Conservation (phyloP, 225 moss, liverwort and hornwort genomes). For the Rhytidiadelphus loreus region DNA sequence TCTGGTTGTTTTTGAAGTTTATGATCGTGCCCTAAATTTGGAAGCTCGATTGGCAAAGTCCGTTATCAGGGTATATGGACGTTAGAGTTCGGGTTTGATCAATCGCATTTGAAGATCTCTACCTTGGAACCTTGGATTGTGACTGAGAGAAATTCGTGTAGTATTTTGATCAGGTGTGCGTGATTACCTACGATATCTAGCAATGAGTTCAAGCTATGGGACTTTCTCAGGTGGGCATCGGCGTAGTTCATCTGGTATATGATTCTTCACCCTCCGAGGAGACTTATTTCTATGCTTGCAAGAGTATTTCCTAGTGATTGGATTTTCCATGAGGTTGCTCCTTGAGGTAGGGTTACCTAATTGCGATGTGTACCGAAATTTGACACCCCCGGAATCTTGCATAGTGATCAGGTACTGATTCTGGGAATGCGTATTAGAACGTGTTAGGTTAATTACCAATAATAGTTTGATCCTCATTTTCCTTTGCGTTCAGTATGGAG, state of each 20-base stretch:
- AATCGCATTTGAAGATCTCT: neutral
- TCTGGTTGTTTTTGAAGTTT: neutral
- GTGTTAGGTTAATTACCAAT: neutral
- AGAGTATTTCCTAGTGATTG: neutral
- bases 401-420: neutral
- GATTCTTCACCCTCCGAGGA: neutral
- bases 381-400: too few relatives aligned
- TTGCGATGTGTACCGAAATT: neutral
- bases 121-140: neutral
- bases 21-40: neutral
- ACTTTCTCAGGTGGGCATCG: constrained; percentile 17
- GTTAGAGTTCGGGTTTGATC: neutral
- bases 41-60: neutral
- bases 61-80: neutral
- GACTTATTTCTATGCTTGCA: neutral
- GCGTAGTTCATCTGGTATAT: constrained; percentile 29
- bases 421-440: neutral
- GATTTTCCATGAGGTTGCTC: neutral
- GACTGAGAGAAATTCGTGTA: neutral
- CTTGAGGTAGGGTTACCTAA: neutral
- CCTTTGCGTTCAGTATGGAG: neutral
- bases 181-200: neutral
- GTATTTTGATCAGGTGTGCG: constrained; percentile 2
- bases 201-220: constrained; percentile 28
- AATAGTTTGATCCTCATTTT: neutral